A percentile compares a stretch with the other conserved stretches of the same genome.
Conservation (phyloP, 140 eudicot species). For the Flaveria floridana region DNA sequence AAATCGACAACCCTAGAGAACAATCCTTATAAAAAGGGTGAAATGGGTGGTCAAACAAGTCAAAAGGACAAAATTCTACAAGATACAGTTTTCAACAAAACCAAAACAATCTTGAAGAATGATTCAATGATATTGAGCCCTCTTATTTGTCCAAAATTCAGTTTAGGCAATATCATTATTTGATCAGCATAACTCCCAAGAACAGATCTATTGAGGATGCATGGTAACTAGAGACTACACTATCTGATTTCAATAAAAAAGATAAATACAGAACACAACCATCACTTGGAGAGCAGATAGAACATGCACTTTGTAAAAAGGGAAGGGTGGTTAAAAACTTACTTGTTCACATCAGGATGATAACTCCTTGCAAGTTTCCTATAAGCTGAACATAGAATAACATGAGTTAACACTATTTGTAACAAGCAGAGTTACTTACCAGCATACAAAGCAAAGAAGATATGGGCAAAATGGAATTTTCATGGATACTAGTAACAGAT, state of each 20-base stretch:
- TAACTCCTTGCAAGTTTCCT: conserved; percentile 96
- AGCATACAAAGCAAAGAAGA: background rate
- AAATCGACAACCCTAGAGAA: background rate
- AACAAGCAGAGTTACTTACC: background rate
- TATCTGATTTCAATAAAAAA: background rate
- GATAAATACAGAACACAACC: background rate
- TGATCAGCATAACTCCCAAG: background rate
- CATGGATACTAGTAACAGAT: background rate
- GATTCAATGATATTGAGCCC: background rate
- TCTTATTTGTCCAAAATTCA: background rate
- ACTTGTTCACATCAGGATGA: conserved; percentile 99
- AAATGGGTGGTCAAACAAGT: background rate
- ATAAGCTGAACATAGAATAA: conserved; percentile 60
- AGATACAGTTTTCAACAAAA: background rate
- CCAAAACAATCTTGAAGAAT: background rate
- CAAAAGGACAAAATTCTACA: background rate
- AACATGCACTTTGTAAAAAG: background rate
- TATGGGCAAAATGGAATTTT: background rate
- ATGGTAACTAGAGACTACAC: background rate
- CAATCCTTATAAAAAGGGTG: background rate
- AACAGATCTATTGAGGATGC: background rate
- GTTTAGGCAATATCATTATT: background rate
- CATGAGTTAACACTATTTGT: background rate
- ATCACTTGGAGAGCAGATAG: background rate
- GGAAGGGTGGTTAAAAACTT: conserved; percentile 36